Evolutionary conservation across 495 filamentous ascomycete genomes (phyloP).

Genomic region (Amniculicola lignicola): DNA sequence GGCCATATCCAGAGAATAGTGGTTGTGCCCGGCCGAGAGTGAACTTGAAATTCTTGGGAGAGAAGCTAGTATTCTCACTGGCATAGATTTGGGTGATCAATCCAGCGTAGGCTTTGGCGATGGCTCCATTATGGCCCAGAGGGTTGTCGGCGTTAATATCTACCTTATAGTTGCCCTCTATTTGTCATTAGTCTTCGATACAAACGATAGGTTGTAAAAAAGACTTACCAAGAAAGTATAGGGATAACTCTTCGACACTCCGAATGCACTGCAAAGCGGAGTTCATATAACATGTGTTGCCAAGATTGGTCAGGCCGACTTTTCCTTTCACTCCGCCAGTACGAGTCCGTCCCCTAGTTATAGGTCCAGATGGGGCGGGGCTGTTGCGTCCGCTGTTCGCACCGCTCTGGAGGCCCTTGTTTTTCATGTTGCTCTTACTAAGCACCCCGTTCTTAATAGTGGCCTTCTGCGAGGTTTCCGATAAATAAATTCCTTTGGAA

Average conservation of each 20-base stretch:
- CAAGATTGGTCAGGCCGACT: conserved; percentile 82
- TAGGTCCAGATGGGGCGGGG: conserved; percentile 51
- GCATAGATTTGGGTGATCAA: conserved; percentile 72
- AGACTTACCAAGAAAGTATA: conserved; percentile 73
- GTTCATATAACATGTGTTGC: conserved; percentile 99
- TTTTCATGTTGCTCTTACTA: conserved; percentile 44
- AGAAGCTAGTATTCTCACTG: conserved; percentile 56
- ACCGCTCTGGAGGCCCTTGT: conserved; percentile 22
- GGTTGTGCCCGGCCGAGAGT: conserved; percentile 75
- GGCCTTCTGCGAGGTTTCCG: conserved; percentile 47
- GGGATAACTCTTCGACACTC: conserved; percentile 83
- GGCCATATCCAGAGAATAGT: conserved; percentile 87
- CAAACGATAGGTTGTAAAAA: background rate
- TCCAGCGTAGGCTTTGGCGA: conserved; percentile 74
- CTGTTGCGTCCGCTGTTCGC: conserved; percentile 60
- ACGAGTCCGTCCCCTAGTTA: conserved; percentile 66
- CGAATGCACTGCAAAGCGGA: conserved; percentile 91
- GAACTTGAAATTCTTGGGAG: conserved; percentile 74
- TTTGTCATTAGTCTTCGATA: background rate
- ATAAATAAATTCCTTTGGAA: conserved; percentile 61
- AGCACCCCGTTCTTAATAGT: conserved; percentile 39
- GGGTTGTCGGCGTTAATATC: conserved; percentile 84
- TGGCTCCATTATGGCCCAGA: conserved; percentile 74
- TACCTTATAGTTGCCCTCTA: conserved; percentile 62
- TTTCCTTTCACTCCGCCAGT: conserved; percentile 65